These are phyloP conservation scores for Ophiostoma triangulosporum DNA, from an alignment of 2,329 filamentous ascomycete species.

Conservation along the genomic window DNA sequence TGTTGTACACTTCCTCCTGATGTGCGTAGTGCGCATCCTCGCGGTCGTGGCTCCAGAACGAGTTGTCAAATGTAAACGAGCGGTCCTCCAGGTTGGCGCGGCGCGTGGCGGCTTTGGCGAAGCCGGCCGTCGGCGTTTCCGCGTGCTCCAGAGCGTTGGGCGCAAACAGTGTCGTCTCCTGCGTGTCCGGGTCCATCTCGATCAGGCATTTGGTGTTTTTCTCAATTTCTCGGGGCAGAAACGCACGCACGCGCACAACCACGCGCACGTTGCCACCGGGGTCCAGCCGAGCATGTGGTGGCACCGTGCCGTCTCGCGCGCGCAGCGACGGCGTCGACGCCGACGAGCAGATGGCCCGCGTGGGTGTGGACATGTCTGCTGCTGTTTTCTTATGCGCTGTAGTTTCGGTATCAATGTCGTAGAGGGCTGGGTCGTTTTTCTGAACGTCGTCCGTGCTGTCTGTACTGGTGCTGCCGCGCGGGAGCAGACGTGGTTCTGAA, in stretches of 20 bases:
- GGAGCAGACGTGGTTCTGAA: constrained; percentile 31
- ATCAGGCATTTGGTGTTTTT: constrained; percentile 75
- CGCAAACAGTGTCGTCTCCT: constrained; percentile 68
- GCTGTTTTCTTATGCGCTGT: not conserved
- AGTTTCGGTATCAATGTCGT: not conserved
- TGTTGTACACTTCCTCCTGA: constrained; percentile 77
- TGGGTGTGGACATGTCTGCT: constrained; percentile 2
- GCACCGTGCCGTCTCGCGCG: constrained; percentile 54
- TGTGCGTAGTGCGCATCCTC: constrained; percentile 71
- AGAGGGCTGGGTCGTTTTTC: not conserved
- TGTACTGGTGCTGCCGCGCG: constrained; percentile 17
- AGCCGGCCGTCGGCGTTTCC: constrained; percentile 6
- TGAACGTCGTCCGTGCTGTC: not conserved
- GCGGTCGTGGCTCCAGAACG: constrained; percentile 95
- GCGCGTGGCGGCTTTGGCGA: constrained; percentile 18
- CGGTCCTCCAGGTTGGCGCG: constrained; percentile 14
- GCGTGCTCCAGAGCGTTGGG: constrained; percentile 30
- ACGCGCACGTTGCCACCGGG: constrained; percentile 67
- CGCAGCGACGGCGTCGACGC: constrained; percentile 69
- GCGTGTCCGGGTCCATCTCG: constrained; percentile 76
- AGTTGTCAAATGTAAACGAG: constrained; percentile 84
- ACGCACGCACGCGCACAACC: constrained; percentile 67
- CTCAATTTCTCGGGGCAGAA: constrained; percentile 69
- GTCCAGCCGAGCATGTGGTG: constrained; percentile 42
- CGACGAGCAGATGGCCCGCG: constrained; percentile 41